phyloP scores from a whole-genome alignment of 2,329 filamentous ascomycete genomes.

The Zymoseptoria ardabiliae region DNA sequence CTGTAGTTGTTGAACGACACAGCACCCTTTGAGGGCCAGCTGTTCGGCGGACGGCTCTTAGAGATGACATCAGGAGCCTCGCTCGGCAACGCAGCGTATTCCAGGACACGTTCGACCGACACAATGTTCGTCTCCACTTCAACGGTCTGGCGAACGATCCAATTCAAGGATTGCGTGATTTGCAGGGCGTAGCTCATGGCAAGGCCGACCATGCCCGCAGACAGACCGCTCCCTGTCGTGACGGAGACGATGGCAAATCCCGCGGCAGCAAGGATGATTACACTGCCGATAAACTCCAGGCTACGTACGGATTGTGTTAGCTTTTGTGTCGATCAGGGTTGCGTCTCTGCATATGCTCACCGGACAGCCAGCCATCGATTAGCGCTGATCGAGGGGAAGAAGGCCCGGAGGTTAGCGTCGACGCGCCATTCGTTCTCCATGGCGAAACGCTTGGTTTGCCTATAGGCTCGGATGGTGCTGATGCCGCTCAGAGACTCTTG shows the following conservation, averaged over 20 bases:
- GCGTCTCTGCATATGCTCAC: background rate
- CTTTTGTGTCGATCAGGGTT: background rate
- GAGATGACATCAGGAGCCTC: slow-evolving; percentile 93
- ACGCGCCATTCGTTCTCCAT: slow-evolving; percentile 96
- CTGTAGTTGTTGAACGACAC: slow-evolving; percentile 92
- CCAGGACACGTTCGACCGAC: slow-evolving; percentile 92
- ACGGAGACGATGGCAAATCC: slow-evolving; percentile 77
- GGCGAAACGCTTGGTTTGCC: slow-evolving; percentile 78
- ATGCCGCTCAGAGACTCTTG: slow-evolving; percentile 93
- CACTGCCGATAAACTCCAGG: slow-evolving; percentile 86
- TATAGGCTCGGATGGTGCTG: slow-evolving; percentile 90
- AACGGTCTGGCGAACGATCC: slow-evolving; percentile 97
- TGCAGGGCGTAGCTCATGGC: slow-evolving; percentile 96
- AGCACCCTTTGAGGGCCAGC: slow-evolving; percentile 84
- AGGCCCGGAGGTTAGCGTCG: slow-evolving; percentile 87
- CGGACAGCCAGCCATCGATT: slow-evolving; percentile 87
- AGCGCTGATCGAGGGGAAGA: slow-evolving; percentile 91
- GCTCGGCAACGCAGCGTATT: slow-evolving; percentile 84
- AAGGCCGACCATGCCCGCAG: slow-evolving; percentile 74
- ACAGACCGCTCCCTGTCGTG: slow-evolving; percentile 55
- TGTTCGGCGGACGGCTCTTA: slow-evolving; percentile 74
- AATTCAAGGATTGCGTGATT: slow-evolving; percentile 95
- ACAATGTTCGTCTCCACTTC: slow-evolving; percentile 99
- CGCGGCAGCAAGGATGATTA: slow-evolving; percentile 85
- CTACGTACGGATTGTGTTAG: background rate